These are phyloP conservation scores for Ganoderma multipileum DNA, from an alignment of 1,284 basidiomycete species.

Conservation along the genomic window DNA sequence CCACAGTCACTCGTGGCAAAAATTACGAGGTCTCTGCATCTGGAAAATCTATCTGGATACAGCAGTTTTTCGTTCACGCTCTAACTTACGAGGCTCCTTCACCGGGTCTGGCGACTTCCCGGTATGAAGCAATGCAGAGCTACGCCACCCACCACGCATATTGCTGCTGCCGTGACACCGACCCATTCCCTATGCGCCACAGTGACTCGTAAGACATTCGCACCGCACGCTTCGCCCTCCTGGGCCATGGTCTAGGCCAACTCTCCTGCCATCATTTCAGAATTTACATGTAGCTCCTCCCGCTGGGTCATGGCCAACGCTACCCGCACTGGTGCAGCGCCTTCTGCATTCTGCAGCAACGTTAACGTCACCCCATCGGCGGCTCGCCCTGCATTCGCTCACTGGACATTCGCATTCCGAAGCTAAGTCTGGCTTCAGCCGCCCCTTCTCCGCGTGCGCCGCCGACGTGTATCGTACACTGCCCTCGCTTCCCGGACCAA, in stretches of 20 bases:
- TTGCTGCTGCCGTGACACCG: neutral
- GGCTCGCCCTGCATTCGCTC: slow-evolving; percentile 7
- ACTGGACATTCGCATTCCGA: neutral
- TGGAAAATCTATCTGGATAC: neutral
- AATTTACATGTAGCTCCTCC: neutral
- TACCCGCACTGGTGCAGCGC: too few relatives aligned
- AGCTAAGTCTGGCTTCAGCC: neutral
- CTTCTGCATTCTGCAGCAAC: neutral
- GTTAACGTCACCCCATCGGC: neutral
- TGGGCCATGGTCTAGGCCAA: neutral
- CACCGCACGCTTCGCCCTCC: neutral
- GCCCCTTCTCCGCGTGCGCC: neutral
- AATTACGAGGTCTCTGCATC: neutral
- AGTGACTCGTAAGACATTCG: neutral
- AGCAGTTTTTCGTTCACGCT: neutral
- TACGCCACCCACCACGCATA: neutral
- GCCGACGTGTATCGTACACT: slow-evolving; percentile 1
- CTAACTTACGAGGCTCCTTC: neutral
- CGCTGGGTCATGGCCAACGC: neutral
- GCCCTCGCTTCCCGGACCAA: neutral
- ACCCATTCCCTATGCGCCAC: neutral
- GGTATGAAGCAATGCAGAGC: slow-evolving; percentile 2
- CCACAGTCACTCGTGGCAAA: neutral
- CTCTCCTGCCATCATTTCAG: neutral
- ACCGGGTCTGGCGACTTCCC: neutral